These are phyloP conservation scores for Emiliania huxleyi DNA, from an alignment of 78 protist species.

Conservation along the genomic window DNA sequence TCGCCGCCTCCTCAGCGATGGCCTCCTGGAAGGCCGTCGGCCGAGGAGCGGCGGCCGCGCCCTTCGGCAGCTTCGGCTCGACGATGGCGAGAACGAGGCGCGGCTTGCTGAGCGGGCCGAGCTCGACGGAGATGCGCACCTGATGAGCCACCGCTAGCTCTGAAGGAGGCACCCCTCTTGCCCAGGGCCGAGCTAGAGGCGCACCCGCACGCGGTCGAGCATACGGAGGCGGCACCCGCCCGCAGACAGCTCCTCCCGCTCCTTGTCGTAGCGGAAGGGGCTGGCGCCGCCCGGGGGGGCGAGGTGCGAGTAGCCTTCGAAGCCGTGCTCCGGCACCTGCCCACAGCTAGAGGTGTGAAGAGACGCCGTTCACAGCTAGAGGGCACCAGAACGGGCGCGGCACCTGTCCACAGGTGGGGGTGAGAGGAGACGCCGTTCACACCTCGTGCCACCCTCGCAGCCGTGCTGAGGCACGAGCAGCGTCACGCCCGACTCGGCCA, in stretches of 20 bases:
- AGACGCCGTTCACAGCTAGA: background rate
- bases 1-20: too few relatives aligned
- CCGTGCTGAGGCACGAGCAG: background rate
- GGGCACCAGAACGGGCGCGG: background rate
- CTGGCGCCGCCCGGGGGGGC: background rate
- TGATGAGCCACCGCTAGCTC: too few relatives aligned
- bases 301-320: background rate
- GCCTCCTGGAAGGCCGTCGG: too few relatives aligned
- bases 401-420: background rate
- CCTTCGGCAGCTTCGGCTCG: too few relatives aligned
- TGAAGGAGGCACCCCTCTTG: too few relatives aligned
- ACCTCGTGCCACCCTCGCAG: too few relatives aligned
- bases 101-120: too few relatives aligned
- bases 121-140: too few relatives aligned
- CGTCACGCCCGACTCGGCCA: background rate
- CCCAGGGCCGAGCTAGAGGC: too few relatives aligned
- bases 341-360: background rate
- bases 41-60: too few relatives aligned
- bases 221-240: background rate
- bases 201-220: background rate
- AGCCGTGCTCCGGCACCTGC: background rate
- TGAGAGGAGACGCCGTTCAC: background rate
- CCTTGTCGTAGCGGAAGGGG: background rate
- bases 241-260: background rate
- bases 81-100: too few relatives aligned